Evolutionary conservation across 768 basidiomycete genomes (phyloP).

Genomic region (Calocybe cyanea): DNA sequence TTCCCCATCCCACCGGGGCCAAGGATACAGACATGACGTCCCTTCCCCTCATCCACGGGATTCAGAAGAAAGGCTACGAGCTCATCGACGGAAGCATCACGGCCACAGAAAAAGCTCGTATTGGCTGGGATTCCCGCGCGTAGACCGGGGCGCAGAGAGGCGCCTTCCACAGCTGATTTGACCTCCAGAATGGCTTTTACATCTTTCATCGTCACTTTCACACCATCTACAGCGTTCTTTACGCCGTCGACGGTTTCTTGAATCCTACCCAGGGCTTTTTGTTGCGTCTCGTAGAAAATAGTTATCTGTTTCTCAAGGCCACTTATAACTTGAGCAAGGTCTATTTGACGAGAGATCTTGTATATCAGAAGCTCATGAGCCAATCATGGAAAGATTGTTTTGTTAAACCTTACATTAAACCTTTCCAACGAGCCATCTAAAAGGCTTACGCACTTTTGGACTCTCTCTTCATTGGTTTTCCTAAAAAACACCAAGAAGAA

Average conservation of each 20-base stretch:
- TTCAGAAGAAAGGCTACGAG: too few relatives aligned
- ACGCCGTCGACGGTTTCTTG: conserved; percentile 7
- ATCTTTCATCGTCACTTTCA: neutral
- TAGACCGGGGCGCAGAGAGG: conserved; percentile 14
- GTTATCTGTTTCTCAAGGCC: conserved; percentile 3
- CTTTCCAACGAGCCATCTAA: conserved; percentile 2
- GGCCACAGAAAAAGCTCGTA: conserved; percentile 18
- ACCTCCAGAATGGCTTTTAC: neutral
- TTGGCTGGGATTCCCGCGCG: conserved; percentile 9
- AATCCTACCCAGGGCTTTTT: neutral
- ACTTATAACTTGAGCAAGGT: neutral
- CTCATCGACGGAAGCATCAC: conserved; percentile 16
- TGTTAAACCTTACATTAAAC: conserved; percentile 4
- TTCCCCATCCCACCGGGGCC: conserved; percentile 32
- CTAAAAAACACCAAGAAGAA: too few relatives aligned
- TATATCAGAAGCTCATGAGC: neutral
- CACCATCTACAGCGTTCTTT: conserved; percentile 2
- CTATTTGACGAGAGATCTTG: conserved; percentile 6
- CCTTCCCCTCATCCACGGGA: conserved; percentile 30
- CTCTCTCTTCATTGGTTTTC: neutral
- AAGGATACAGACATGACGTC: conserved; percentile 21
- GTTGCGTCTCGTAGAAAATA: conserved; percentile 2
- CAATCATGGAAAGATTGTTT: neutral
- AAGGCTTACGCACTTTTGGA: conserved; percentile 3
- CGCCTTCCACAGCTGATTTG: neutral